Conservation (phyloP, 306 rosid genomes). For the Castanea sativa region DNA sequence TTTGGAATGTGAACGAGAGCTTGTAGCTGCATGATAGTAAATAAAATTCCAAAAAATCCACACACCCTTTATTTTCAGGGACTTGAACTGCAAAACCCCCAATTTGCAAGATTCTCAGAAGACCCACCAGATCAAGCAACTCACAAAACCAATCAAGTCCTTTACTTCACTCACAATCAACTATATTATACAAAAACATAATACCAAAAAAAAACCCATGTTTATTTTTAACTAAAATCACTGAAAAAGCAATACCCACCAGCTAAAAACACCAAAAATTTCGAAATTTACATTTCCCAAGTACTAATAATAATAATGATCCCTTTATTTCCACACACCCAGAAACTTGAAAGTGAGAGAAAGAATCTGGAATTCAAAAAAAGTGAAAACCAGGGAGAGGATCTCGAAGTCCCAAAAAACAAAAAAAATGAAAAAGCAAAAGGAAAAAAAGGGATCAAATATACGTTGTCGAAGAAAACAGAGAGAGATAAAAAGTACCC, state of each 20-base stretch:
- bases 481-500: not conserved
- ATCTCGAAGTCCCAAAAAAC: slow-evolving; percentile 16
- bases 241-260: slow-evolving; percentile 10
- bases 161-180: slow-evolving; percentile 24
- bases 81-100: slow-evolving; percentile 22
- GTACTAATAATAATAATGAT: not conserved
- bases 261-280: slow-evolving; percentile 10
- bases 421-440: not conserved
- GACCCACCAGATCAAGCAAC: slow-evolving; percentile 28
- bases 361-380: slow-evolving; percentile 13
- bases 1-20: slow-evolving; percentile 14
- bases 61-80: slow-evolving; percentile 4
- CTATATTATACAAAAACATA: not conserved
- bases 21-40: not conserved
- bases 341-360: not conserved
- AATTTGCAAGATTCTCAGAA: slow-evolving; percentile 19
- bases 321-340: slow-evolving; percentile 7
- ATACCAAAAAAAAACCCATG: not conserved
- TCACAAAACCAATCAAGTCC: slow-evolving; percentile 4
- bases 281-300: slow-evolving; percentile 17
- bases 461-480: not conserved
- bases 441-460: not conserved
- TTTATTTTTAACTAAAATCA: not conserved
- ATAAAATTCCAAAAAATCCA: slow-evolving; percentile 9
- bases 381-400: slow-evolving; percentile 9